Conservation (phyloP, 129 eudicot species). For the Lactuca sativa region DNA sequence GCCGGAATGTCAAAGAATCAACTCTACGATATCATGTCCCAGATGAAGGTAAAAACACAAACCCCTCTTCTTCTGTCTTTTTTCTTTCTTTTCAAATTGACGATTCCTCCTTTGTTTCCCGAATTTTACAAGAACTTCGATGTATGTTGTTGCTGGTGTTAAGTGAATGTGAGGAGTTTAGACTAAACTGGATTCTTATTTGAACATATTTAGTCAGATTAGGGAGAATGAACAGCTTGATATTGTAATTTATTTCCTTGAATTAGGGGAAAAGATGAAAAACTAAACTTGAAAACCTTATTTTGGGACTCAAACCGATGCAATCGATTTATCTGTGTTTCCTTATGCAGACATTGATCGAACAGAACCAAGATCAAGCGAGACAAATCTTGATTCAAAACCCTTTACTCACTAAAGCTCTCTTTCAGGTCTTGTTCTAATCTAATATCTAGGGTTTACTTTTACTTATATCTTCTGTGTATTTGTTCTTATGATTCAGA, state of each 20-base stretch:
- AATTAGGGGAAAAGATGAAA: conserved; percentile 16
- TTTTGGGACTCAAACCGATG: background rate
- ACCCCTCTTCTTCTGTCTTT: background rate
- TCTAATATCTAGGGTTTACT: conserved; percentile 21
- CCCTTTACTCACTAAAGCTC: conserved; percentile 77
- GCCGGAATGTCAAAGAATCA: conserved; percentile 92
- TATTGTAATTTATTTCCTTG: background rate
- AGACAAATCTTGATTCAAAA: conserved; percentile 86
- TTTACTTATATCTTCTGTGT: background rate
- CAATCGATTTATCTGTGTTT: conserved; percentile 10
- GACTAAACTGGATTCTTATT: background rate
- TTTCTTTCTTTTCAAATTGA: background rate
- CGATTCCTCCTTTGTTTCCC: background rate
- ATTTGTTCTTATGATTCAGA: background rate
- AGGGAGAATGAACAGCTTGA: background rate
- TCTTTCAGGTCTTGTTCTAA: conserved; percentile 62
- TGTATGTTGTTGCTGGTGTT: background rate
- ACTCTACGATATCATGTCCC: conserved; percentile 89
- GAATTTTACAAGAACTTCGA: background rate
- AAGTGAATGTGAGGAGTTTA: background rate
- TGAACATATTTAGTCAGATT: conserved; percentile 8
- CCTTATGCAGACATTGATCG: conserved; percentile 64
- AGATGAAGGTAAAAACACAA: conserved; percentile 71
- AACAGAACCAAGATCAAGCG: conserved; percentile 92
- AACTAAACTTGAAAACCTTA: background rate